Base-by-base conservation (phyloP, 164 flowering plant species). In the Chimonanthus praecox region DNA sequence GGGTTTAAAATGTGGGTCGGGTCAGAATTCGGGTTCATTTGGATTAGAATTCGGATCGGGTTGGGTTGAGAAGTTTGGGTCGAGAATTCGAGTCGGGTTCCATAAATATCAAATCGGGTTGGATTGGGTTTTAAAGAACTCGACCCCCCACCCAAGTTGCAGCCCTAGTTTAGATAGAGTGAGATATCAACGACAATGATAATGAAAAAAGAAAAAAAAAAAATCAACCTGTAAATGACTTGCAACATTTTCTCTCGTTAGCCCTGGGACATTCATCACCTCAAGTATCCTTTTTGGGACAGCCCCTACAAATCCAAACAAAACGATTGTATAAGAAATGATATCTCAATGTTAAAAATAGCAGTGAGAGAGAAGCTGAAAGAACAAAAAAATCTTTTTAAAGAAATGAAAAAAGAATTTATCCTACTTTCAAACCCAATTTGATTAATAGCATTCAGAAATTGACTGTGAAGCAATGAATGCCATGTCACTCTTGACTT, bases 261-360 rank as follows among this genome's bases (percentile, higher is more conserved):
- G 77, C 90, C 97, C 88, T 44, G 97, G 91, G 64, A 94, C 90
- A 48, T 88, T 89, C 98, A 94, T 94, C 82, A 87, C 64, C 73
- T 92, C 99, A 0, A 93, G 91, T 74, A 94, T 93, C 75, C 89
- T 92, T 87, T 93, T 93, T 2, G 98, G 99, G 58, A 94, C 94
- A 68, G 88, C 90, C 82, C 86, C 98, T 94, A 91, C 33, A 67
- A 18, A 58, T 11, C 11, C 49, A 13, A 68, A 68, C 3, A 1
- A 4, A 44, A 54, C 33, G 2, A 33, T 33, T 1, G 33, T 33
- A 33, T 1, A 33, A 33, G 33, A 33, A 33, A 33, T 33, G 33
- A 33, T 33, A 54, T 13, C 16, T 8, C 60, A 11, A 54, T 15
- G 2, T 4, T 15, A 54, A 11, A 54, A 54, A 54, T 10, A 11